These are phyloP conservation scores for Lasiodiplodia citricola DNA, from an alignment of 2,329 filamentous ascomycete species.

Conservation along the genomic window DNA sequence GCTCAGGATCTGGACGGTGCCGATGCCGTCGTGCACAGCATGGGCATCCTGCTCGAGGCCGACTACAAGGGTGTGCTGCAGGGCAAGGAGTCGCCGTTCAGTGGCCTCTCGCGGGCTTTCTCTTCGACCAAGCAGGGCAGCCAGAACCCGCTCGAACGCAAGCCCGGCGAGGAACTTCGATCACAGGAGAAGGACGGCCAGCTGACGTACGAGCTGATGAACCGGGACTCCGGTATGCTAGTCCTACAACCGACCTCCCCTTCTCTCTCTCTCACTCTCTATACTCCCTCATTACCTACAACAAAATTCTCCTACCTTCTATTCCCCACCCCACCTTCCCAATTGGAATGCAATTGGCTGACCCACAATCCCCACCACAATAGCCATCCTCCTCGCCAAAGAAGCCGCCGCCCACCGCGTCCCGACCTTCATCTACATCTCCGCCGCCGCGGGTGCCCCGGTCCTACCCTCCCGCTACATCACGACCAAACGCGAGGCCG, in stretches of 20 bases:
- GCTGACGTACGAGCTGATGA: conserved; percentile 97
- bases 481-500: conserved; percentile 88
- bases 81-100: conserved; percentile 80
- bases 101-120: conserved; percentile 80
- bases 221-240: conserved; percentile 71
- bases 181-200: conserved; percentile 73
- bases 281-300: background rate
- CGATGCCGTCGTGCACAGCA: conserved; percentile 87
- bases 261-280: too few species aligned
- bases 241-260: background rate
- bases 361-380: conserved; percentile 26
- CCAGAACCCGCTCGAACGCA: conserved; percentile 71
- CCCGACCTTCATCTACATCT: conserved; percentile 82
- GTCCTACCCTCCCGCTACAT: conserved; percentile 87
- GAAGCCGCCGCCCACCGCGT: conserved; percentile 71
- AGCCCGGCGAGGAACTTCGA: conserved; percentile 62
- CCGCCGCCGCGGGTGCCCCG: conserved; percentile 83
- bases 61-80: conserved; percentile 95
- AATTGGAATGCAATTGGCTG: background rate
- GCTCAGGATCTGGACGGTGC: conserved; percentile 74
- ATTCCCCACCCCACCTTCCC: background rate
- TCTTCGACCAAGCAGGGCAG: conserved; percentile 66
- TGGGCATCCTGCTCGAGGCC: conserved; percentile 95
- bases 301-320: background rate
- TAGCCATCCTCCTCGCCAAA: conserved; percentile 79